phyloP scores from a whole-genome alignment of 352 stramenopile species.

The Globisporangium canariense region DNA sequence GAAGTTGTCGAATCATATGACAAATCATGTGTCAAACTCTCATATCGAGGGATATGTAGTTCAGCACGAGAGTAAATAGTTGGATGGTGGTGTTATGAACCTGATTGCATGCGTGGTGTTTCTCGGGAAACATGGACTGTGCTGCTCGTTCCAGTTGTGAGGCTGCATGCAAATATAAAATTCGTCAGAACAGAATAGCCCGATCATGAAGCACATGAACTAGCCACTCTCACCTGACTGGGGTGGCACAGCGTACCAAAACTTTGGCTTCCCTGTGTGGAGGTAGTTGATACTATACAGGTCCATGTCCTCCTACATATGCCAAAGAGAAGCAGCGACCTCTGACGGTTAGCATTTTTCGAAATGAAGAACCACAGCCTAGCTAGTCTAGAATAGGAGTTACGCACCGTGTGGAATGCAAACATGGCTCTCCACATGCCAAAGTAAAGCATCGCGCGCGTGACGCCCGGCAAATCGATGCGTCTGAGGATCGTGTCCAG shows the following conservation, averaged over 20 bases:
- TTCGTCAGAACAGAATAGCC: background rate
- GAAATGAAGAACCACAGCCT: background rate
- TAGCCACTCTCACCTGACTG: constrained; percentile 34
- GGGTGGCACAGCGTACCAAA: constrained; percentile 91
- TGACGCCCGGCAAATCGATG: constrained; percentile 86
- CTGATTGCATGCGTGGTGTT: constrained; percentile 75
- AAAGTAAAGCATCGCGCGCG: constrained; percentile 91
- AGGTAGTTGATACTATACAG: constrained; percentile 94
- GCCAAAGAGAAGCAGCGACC: background rate
- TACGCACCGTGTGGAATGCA: constrained; percentile 84
- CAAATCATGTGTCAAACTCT: background rate
- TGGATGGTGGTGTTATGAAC: constrained; percentile 18
- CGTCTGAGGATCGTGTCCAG: constrained; percentile 84
- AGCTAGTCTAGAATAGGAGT: background rate
- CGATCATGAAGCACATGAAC: background rate
- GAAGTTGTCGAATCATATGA: background rate
- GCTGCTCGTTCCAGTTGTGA: constrained; percentile 80
- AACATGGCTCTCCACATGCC: constrained; percentile 94
- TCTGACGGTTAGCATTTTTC: background rate
- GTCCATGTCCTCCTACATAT: constrained; percentile 89
- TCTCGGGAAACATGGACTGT: constrained; percentile 86
- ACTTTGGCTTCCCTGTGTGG: constrained; percentile 90
- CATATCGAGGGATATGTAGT: background rate
- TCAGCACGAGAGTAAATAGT: background rate
- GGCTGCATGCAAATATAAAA: constrained; percentile 14